Conservation (phyloP, 176 grass and related monocot species). For the Eleusine indica region DNA sequence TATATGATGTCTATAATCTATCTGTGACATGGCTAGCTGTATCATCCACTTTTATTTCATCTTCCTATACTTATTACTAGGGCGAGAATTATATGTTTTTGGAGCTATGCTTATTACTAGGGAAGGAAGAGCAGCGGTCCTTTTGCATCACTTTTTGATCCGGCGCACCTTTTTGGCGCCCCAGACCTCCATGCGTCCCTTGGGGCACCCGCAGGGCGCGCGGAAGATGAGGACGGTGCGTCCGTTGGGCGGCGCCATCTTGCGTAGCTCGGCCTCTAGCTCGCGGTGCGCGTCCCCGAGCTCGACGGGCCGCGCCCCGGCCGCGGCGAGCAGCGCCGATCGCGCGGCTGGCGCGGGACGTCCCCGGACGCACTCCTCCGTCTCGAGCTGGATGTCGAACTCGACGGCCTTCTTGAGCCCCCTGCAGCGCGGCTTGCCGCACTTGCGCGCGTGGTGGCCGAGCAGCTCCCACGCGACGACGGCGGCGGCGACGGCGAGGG, state of each 20-base stretch:
- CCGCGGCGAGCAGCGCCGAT: constrained; percentile 64
- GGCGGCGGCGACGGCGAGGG: constrained; percentile 38
- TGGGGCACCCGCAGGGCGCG: constrained; percentile 74
- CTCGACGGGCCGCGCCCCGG: constrained; percentile 60
- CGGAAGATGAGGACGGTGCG: constrained; percentile 94
- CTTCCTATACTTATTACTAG: constrained; percentile 48
- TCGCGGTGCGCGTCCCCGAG: constrained; percentile 74
- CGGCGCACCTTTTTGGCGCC: constrained; percentile 81
- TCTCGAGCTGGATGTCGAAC: constrained; percentile 96
- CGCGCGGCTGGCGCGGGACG: constrained; percentile 42
- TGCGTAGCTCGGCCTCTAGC: constrained; percentile 87
- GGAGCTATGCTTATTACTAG: constrained; percentile 19
- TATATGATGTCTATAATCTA: constrained; percentile 41
- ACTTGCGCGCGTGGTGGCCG: constrained; percentile 83
- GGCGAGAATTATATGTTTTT: constrained; percentile 12
- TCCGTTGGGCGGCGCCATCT: constrained; percentile 98
- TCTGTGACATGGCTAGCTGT: constrained; percentile 37
- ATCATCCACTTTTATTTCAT: constrained; percentile 44
- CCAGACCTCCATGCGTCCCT: constrained; percentile 96
- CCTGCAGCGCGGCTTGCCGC: constrained; percentile 86
- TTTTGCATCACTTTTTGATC: constrained; percentile 74
- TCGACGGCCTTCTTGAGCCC: constrained; percentile 87
- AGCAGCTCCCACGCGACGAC: constrained; percentile 67
- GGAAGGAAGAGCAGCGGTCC: constrained; percentile 13
- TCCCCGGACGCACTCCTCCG: constrained; percentile 92